phyloP scores from a whole-genome alignment of 192 early-diverging fungal species.

The Dissophora ornata region DNA sequence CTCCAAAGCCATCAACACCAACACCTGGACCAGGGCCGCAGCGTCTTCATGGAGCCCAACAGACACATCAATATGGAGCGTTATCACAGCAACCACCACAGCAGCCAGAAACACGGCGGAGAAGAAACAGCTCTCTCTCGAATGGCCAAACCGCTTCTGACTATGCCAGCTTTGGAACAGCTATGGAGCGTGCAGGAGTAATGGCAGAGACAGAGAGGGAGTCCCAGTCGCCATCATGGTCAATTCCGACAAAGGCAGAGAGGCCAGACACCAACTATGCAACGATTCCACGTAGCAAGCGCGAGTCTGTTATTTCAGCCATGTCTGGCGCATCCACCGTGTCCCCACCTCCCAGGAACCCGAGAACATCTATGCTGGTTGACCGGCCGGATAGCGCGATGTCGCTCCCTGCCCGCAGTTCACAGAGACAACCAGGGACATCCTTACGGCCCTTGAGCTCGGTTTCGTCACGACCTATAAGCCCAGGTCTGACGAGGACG shows the following conservation, averaged over 20 bases:
- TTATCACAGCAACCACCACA: conserved; percentile 2
- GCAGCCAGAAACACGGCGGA: conserved; percentile 22
- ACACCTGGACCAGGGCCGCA: conserved; percentile 10
- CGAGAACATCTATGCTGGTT: conserved; percentile 7
- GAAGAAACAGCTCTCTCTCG: conserved; percentile 45
- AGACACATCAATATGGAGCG: neutral
- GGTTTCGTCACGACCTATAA: conserved; percentile 29
- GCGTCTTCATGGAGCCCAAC: neutral
- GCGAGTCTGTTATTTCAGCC: conserved; percentile 33
- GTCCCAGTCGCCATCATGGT: conserved; percentile 29
- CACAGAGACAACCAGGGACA: conserved; percentile 4
- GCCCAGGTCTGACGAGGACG: conserved; percentile 23
- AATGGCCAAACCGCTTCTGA: conserved; percentile 11
- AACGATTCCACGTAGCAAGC: conserved; percentile 38
- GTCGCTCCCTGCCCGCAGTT: neutral
- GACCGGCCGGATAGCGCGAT: conserved; percentile 6
- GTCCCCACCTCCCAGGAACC: neutral
- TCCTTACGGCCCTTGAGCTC: conserved; percentile 29
- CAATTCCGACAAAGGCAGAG: conserved; percentile 30
- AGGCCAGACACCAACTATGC: conserved; percentile 5
- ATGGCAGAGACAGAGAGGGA: conserved; percentile 25
- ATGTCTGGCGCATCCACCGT: conserved; percentile 6
- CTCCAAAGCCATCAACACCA: conserved; percentile 33
- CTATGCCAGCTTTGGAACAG: conserved; percentile 42
- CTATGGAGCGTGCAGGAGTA: conserved; percentile 45